Percentiles rank a stretch among this genome's conserved stretches.
These are phyloP conservation scores for Lindgomyces ingoldianus DNA, from an alignment of 495 filamentous ascomycete species.

Conservation along the genomic window DNA sequence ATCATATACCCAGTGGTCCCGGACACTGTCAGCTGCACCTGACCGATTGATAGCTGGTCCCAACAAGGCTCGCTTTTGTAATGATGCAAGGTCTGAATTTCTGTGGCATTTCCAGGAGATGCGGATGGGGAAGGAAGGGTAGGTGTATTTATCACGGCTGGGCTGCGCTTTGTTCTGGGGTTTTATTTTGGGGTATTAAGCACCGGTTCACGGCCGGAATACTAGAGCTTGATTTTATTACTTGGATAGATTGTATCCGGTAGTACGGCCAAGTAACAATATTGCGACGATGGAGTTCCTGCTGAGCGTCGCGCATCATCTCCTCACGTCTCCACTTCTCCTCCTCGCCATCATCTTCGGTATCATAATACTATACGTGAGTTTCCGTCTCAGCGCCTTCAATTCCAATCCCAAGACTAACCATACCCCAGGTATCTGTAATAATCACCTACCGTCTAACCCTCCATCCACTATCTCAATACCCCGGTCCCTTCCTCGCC, in stretches of 20 bases:
- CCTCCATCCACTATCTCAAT: constrained; percentile 41
- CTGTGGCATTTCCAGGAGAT: not conserved
- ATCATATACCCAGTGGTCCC: not conserved
- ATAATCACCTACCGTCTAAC: constrained; percentile 35
- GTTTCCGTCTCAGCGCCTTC: not conserved
- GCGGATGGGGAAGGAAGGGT: constrained; percentile 2
- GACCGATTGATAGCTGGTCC: not conserved
- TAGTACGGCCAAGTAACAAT: not conserved
- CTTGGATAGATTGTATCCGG: not conserved
- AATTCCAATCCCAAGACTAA: not conserved
- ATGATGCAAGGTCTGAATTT: not conserved
- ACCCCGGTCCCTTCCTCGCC: constrained; percentile 40
- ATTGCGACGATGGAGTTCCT: constrained; percentile 17
- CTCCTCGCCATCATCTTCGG: constrained; percentile 17
- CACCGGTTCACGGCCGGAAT: too few relatives aligned
- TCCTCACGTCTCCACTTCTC: constrained; percentile 17
- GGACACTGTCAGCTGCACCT: not conserved
- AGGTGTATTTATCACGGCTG: not conserved
- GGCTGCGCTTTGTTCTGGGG: not conserved
- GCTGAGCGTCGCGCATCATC: not conserved
- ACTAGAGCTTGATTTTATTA: too few relatives aligned
- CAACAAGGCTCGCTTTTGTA: not conserved
- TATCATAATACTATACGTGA: constrained; percentile 17
- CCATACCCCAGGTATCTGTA: not conserved
- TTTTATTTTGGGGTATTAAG: too few relatives aligned